Base-by-base conservation (phyloP, 176 grass and related monocot species). In the Neostapfia colusana region DNA sequence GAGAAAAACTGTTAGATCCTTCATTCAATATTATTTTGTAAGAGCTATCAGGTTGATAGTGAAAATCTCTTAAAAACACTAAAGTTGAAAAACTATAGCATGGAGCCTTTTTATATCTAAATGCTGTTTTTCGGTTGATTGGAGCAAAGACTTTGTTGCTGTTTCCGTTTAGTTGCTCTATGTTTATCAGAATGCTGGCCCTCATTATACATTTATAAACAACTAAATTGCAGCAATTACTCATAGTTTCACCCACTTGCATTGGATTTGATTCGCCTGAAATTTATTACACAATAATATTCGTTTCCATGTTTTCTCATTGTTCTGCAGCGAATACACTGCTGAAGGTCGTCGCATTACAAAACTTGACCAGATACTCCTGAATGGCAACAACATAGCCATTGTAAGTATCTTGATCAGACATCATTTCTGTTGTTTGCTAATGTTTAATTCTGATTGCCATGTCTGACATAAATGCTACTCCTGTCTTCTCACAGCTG, bases 331-430 rank as follows among this genome's bases (percentile, higher is more conserved):
- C 60, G 96, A 99, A 84, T 92, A 95, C 55, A 95, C 92, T 64
- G 41, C 96, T 23, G 96, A 99, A 82, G 96, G 96, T 1, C 92
- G 92, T 36, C 88, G 96, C 55, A 95, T 99, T 53, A 95, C 89
- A 63, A 99, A 99, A 77, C 89, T 99, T 35, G 96, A 99, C 78
- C 96, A 99, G 71, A 99, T 99, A 44, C 85, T 99, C 13, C 73
- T 99, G 21, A 99, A 99, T 35, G 96, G 96, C 61, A 99, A 95
- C 88, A 99, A 99, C 64, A 99, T 99, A 77, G 96, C 96, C 73
- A 99, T 99, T 44, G 96, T 99, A 92, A 99, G 89, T 37, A 75
- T 65, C 49, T 18, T 63, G 21, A 55, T 14, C 15, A 75, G 31
- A 41, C 44, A 42, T 28, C 53, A 45, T 8, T 46, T 53, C 46